Base-by-base conservation (phyloP, 1,284 basidiomycete genomes). In the Ceratobasidium sp. region DNA sequence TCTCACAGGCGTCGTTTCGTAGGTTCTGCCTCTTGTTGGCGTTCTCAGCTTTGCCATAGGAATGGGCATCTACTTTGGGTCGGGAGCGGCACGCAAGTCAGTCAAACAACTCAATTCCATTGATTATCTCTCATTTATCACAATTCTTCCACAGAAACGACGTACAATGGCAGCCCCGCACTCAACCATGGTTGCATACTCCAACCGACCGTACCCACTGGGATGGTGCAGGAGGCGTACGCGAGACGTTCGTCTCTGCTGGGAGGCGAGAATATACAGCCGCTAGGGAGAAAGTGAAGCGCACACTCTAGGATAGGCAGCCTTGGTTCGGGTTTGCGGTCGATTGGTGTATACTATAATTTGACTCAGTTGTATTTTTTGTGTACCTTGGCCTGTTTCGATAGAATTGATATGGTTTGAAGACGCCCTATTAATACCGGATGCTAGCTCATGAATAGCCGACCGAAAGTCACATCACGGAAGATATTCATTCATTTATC, bases 151-250 rank as follows among this genome's bases (percentile, higher is more conserved):
- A 11, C 35, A 70, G 66, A 30, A 70, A 70, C 26, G 66, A 70
- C 66, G 66, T 70, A 18, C 66, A 70, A 70, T 70, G 66, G 66
- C 66, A 57, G 23, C 54, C 54, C 21, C 66, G 66, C 26, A 58
- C 43, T 23, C 66, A 70, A 18, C 66, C 66, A 4, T 70, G 66
- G 66, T 26, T 70, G 16, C 52, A 58, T 5, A 70, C 66, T 11
- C 52, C 66, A 30, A 70, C 66, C 13, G 54, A 70, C 8, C 30
- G 54, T 23, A 38, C 43, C 43, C 66, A 58, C 41, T 70, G 66
- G 66, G 66, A 70, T 28, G 66, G 66, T 38, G 46, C 43, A 47
- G 66, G 54, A 4, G 66, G 66, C 5, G 66, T 70, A 23, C 52
- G 54, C 7, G 66, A 70, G 41, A 70, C 57, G 66, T 28, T 58